Base-by-base conservation (phyloP, 345 rosid genomes). In the Dovyalis caffra region DNA sequence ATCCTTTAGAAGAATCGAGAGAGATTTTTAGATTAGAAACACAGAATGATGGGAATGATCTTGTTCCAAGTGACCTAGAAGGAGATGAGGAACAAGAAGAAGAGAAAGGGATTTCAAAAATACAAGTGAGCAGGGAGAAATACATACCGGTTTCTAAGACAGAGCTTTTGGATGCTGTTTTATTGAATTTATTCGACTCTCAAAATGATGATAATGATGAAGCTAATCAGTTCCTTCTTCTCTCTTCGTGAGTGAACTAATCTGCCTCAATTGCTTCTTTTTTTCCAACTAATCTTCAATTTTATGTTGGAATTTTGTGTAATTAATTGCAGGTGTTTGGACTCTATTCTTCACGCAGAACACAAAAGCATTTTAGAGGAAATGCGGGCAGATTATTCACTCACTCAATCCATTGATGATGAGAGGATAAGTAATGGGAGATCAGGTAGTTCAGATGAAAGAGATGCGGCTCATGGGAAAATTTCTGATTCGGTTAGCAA, bases 321-420 rank as follows among this genome's bases (percentile, higher is more conserved):
- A n/a, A 26, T 71, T 74, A 69, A 45, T 64, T 69, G 69, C 83
- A 95, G 99, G 79, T 88, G 88, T 62, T 84, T 95, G 82, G 97
- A 92, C 71, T 89, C 97, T 4, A 89, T 95, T 74, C 88, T 95
- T 81, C 95, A 92, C 70, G 99, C 94, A 1, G 97, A 94, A 80
- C 97, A 94, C 79, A 94, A 90, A 82, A 74, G 67, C 80, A 74
- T 92, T 83, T 74, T 92, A 63, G 97, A 94, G 79, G 90, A 86
- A 49, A 91, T 90, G 97, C 85, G 97, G 78, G 73, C 79, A 3
- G 95, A 91, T 88, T 91, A 88, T 67, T 85, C 85, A 32, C 79
- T 75, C 25, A 58, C 82, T 71, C 81, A 85, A 21, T 84, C 92
- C 21, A 45, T 70, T 37, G 87, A 82, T 6, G 77, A 65, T 57